phyloP scores from a whole-genome alignment of 805 yeast genomes.

The Pichia sporocuriosa region DNA sequence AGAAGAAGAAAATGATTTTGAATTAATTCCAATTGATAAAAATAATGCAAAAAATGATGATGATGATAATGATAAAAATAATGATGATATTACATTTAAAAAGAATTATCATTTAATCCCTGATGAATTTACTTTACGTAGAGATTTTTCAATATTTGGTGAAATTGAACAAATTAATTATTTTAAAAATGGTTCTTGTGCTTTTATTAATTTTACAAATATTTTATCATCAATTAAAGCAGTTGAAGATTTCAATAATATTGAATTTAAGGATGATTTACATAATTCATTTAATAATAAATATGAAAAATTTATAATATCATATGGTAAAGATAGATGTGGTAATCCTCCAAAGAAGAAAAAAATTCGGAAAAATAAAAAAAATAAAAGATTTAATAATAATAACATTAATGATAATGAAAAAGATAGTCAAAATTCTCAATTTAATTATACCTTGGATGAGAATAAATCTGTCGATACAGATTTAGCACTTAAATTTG shows the following conservation, averaged over 20 bases:
- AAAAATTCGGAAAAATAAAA: constrained; percentile 37
- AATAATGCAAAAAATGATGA: neutral
- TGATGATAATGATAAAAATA: constrained; percentile 11
- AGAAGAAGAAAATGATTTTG: constrained; percentile 27
- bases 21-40: constrained; percentile 3
- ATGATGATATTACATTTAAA: constrained; percentile 12
- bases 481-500: constrained; percentile 9
- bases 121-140: constrained; percentile 42
- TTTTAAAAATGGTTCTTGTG: constrained; percentile 63
- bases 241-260: constrained; percentile 49
- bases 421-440: neutral
- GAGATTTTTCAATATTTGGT: constrained; percentile 60
- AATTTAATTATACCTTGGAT: neutral
- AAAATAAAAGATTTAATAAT: constrained; percentile 9
- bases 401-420: neutral
- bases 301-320: constrained; percentile 50
- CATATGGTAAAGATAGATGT: constrained; percentile 70
- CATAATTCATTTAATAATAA: constrained; percentile 36
- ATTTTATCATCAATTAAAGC: constrained; percentile 57
- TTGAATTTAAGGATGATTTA: constrained; percentile 25
- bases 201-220: constrained; percentile 64
- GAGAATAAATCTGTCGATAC: constrained; percentile 10
- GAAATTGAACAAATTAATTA: constrained; percentile 71
- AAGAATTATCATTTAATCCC: constrained; percentile 30
- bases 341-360: constrained; percentile 60